phyloP scores from a whole-genome alignment of 768 basidiomycete species.

The Leccinum aurantiacum region DNA sequence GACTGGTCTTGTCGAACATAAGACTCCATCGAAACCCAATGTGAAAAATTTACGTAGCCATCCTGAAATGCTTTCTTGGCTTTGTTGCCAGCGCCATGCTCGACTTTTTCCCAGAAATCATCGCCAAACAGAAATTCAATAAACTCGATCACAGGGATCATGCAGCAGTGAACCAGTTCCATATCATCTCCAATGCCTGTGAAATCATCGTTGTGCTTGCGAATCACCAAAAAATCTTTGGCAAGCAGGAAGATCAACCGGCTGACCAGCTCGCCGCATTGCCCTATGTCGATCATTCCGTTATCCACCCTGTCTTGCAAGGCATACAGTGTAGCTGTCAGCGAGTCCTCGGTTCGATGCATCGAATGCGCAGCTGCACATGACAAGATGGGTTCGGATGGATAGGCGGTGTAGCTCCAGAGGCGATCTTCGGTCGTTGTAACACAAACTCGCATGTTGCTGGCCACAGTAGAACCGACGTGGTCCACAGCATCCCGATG shows the following conservation, averaged over 20 bases:
- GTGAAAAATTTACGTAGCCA: neutral
- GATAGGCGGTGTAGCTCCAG: neutral
- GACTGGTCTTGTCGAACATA: no score
- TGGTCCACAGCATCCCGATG: neutral
- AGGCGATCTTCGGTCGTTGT: neutral
- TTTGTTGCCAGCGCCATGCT: neutral
- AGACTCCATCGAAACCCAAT: slow-evolving; percentile 2
- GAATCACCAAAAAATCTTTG: neutral
- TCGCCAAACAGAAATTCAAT: slow-evolving; percentile 3
- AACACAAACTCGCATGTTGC: neutral
- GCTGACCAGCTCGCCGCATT: slow-evolving; percentile 13
- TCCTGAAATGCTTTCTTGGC: neutral
- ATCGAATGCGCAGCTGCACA: neutral
- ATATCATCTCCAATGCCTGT: neutral
- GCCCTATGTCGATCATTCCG: neutral
- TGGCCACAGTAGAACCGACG: neutral
- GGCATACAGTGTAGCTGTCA: neutral
- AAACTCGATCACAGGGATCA: neutral
- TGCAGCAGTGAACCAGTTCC: neutral
- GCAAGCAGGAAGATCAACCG: neutral
- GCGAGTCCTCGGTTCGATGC: neutral
- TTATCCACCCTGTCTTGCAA: neutral
- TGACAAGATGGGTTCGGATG: neutral
- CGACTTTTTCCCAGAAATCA: neutral
- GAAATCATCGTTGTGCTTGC: neutral